phyloP scores from a whole-genome alignment of 1,284 basidiomycete species.

The Marasmius sp. region DNA sequence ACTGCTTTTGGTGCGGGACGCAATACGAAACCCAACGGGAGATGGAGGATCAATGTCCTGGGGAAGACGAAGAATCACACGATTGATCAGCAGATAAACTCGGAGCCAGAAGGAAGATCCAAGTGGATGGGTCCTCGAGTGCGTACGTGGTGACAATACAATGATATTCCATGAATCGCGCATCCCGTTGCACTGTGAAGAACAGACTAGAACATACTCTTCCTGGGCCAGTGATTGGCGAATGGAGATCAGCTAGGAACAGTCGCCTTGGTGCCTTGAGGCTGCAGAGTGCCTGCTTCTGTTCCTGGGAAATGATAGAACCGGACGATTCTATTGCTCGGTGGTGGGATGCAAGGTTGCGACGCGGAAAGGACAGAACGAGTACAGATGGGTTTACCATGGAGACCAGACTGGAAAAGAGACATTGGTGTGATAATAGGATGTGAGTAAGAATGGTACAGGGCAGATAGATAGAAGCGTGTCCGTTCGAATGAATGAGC shows the following conservation, averaged over 20 bases:
- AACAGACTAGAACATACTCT: no score
- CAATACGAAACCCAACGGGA: slow-evolving; percentile 66
- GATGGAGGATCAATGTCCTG: slow-evolving; percentile 70
- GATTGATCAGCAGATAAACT: slow-evolving; percentile 45
- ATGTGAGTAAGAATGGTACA: slow-evolving; percentile 8
- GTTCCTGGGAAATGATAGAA: neutral
- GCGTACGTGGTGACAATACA: no score
- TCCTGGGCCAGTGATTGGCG: no score
- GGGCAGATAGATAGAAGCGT: slow-evolving; percentile 9
- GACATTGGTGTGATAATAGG: slow-evolving; percentile 15
- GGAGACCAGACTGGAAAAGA: slow-evolving; percentile 13
- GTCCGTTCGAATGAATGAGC: slow-evolving; percentile 1
- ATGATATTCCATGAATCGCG: no score
- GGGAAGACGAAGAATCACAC: slow-evolving; percentile 75
- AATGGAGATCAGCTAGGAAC: no score
- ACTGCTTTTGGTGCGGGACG: slow-evolving; percentile 89
- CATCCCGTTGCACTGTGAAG: no score
- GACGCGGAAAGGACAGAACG: neutral
- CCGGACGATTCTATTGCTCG: neutral
- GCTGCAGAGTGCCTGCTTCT: neutral
- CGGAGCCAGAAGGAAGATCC: no score
- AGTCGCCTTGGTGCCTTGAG: neutral
- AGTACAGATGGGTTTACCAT: slow-evolving; percentile 1
- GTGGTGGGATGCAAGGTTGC: neutral
- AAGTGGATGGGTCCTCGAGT: no score